Evolutionary conservation across 2,329 filamentous ascomycete genomes (phyloP), one percentile per base, ranked within the genome.

Genomic region (Xylaria arbuscula): DNA sequence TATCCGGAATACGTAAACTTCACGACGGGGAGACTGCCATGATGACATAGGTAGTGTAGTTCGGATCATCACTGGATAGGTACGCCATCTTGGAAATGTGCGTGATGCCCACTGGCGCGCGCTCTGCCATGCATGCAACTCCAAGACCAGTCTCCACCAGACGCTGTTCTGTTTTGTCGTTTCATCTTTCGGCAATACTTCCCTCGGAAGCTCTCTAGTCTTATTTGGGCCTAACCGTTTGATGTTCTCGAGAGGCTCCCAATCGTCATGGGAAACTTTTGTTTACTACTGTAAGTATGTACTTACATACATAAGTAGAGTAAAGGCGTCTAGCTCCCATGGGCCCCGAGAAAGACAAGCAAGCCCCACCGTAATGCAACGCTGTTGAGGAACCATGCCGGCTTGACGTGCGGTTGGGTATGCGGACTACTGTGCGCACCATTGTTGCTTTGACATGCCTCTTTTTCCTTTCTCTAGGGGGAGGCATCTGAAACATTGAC

Each of bases 401-500:
- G 72, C 53, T 70, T 66, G 32, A 60, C 71, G 57, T 62, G 70
- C 69, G 70, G 66, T 22, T 61, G 40, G 28, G 64, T 72, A 60
- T 62, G 70, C 69, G 70, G 66, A 61, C 70, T 42, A 6, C 55
- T 57, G 62, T 61, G 70, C 69, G 70, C 63, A 62, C 69, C 51
- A 67, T 50, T 19, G 65, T 70, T 70, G 70, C 71, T 74, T 75
- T 71, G 70, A 72, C 69, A 67, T 63, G 64, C 62, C 67, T 70
- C 56, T 69, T 67, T 69, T 68, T 70, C 63, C 61, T 61, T 54
- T 17, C 40, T n/a, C 15, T 17, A 10, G 45, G 62, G 53, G 63
- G 59, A 38, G 47, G 55, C 45, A 68, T 74, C 70, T 75, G 73
- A 76, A 75, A 75, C 74, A 64, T 68, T 75, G 69, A 73, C 69